Conservation (phyloP, 2,329 filamentous ascomycete genomes). For the Aureobasidium sp. region DNA sequence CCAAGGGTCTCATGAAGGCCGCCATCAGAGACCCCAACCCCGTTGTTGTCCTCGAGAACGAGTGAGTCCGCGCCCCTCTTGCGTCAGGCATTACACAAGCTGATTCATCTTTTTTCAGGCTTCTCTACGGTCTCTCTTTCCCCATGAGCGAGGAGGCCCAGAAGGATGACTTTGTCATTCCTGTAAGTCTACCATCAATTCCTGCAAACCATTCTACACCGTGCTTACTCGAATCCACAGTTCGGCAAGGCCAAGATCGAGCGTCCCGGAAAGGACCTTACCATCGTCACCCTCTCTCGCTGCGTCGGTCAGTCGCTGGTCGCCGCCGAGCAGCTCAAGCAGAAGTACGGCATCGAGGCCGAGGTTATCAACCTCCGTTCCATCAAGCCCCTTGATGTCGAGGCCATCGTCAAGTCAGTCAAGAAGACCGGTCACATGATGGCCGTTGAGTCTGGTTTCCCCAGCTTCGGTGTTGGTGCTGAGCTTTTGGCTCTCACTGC, state of each 20-base stretch:
- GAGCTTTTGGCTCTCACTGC: slow-evolving; percentile 92
- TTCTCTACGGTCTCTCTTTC: slow-evolving; percentile 87
- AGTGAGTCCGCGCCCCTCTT: slow-evolving; percentile 25
- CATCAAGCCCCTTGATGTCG: slow-evolving; percentile 91
- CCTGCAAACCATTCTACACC: background rate
- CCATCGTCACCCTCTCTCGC: slow-evolving; percentile 88
- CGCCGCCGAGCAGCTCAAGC: slow-evolving; percentile 85
- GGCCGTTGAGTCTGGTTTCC: slow-evolving; percentile 91
- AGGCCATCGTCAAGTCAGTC: slow-evolving; percentile 90
- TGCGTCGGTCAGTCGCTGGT: slow-evolving; percentile 87
- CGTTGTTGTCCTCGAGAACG: slow-evolving; percentile 59
- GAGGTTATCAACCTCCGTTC: slow-evolving; percentile 98
- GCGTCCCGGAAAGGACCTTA: slow-evolving; percentile 89
- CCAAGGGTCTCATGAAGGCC: slow-evolving; percentile 95
- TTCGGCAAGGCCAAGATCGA: slow-evolving; percentile 99
- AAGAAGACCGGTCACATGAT: slow-evolving; percentile 98
- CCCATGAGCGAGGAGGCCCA: slow-evolving; percentile 96
- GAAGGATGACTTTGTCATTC: slow-evolving; percentile 92
- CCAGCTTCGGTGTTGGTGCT: slow-evolving; percentile 82
- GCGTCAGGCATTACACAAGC: background rate
- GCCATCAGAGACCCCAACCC: slow-evolving; percentile 98
- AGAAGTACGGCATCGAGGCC: slow-evolving; percentile 89
- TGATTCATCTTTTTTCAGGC: slow-evolving; percentile 35
- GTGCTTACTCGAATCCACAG: slow-evolving; percentile 19
- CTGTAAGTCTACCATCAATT: slow-evolving; percentile 35